A percentile compares a stretch with the other conserved stretches of the same genome.
Evolutionary conservation across 192 early-diverging fungal species (phyloP).

Genomic region (Coemansia sp.): DNA sequence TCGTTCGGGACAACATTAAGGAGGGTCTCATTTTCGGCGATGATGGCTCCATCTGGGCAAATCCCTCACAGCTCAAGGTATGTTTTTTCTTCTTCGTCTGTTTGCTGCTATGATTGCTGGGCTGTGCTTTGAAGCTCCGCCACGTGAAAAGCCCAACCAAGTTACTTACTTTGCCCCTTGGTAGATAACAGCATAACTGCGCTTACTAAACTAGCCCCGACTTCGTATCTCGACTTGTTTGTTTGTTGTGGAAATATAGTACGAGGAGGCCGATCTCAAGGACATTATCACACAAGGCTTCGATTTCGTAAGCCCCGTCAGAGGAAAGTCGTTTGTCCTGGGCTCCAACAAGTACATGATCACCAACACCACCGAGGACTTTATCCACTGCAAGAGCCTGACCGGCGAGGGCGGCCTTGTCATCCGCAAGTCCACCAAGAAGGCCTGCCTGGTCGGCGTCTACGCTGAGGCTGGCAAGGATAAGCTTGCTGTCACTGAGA

Average conservation of each 20-base stretch:
- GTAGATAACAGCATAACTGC: not conserved
- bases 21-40: slow-evolving; percentile 80
- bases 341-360: slow-evolving; percentile 69
- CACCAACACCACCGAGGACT: slow-evolving; percentile 61
- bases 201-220: not conserved
- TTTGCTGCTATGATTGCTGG: no score
- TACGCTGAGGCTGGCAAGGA: slow-evolving; percentile 4
- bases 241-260: not conserved
- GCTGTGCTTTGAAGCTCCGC: no score
- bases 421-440: slow-evolving; percentile 4
- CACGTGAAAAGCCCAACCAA: no score
- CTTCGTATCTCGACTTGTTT: not conserved
- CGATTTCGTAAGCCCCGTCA: slow-evolving; percentile 12
- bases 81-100: not conserved
- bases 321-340: not conserved
- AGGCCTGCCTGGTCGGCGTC: slow-evolving; percentile 6
- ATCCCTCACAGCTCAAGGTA: slow-evolving; percentile 56
- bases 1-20: slow-evolving; percentile 31
- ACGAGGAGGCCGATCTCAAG: slow-evolving; percentile 10
- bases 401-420: slow-evolving; percentile 48
- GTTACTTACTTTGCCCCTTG: no score
- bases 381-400: slow-evolving; percentile 75
- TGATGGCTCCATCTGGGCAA: slow-evolving; percentile 82
- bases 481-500: slow-evolving; percentile 9
- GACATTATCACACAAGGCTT: slow-evolving; percentile 56